Conservation (phyloP, 2,329 filamentous ascomycete species). For the Pseudodiploospora longispora region DNA sequence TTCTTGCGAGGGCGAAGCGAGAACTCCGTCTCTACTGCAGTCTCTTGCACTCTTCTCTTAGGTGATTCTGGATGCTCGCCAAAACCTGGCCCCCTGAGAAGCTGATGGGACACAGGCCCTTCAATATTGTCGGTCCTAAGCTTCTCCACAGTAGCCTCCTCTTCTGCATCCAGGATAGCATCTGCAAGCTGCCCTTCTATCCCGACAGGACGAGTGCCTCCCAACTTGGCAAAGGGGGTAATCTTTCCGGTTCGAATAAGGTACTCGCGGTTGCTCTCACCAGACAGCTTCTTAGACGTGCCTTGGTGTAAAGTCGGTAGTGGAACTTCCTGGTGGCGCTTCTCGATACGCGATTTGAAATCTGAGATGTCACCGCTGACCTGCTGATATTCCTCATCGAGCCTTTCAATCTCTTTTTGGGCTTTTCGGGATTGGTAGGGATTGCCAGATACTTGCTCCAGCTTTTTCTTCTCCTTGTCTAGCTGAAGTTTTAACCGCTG, state of each 20-base stretch:
- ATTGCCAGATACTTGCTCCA: slow-evolving; percentile 35
- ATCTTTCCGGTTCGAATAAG: slow-evolving; percentile 96
- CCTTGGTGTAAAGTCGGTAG: slow-evolving; percentile 32
- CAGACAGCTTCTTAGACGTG: slow-evolving; percentile 57
- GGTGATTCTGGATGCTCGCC: slow-evolving; percentile 21
- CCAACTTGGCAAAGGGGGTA: slow-evolving; percentile 82
- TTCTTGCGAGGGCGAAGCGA: slow-evolving; percentile 52
- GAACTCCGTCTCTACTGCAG: slow-evolving; percentile 43
- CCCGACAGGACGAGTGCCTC: slow-evolving; percentile 51
- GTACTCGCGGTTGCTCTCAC: slow-evolving; percentile 80
- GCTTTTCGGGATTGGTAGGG: slow-evolving; percentile 48
- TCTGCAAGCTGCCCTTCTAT: slow-evolving; percentile 65
- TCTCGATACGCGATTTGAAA: slow-evolving; percentile 73
- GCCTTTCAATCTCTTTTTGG: slow-evolving; percentile 56
- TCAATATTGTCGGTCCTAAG: slow-evolving; percentile 33
- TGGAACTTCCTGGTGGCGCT: slow-evolving; percentile 53
- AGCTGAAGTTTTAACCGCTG: slow-evolving; percentile 59
- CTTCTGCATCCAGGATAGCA: slow-evolving; percentile 74
- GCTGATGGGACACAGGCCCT: slow-evolving; percentile 59
- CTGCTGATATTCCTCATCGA: slow-evolving; percentile 55
- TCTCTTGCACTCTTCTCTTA: slow-evolving; percentile 1
- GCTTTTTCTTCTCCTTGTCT: slow-evolving; percentile 40
- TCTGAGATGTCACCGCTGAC: slow-evolving; percentile 68
- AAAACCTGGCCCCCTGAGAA: slow-evolving; percentile 67
- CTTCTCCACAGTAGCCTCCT: slow-evolving; percentile 45